These are phyloP conservation scores for Verruconis gallopava DNA, from an alignment of 2,329 filamentous ascomycete species.

Conservation along the genomic window DNA sequence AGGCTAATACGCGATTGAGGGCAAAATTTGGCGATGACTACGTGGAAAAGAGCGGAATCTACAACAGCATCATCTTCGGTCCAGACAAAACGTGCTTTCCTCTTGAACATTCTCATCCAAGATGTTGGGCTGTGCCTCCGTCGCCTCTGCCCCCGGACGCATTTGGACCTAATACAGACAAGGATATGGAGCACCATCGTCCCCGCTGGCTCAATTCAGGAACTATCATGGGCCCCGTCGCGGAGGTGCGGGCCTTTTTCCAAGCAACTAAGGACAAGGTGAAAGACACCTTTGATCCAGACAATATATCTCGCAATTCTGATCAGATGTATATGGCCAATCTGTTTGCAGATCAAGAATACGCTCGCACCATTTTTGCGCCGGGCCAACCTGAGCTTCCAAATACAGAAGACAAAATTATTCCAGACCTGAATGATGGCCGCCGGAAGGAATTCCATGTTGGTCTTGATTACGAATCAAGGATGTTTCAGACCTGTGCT, in stretches of 20 bases:
- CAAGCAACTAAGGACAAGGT: conserved; percentile 21
- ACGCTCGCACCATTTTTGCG: conserved; percentile 20
- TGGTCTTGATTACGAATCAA: conserved; percentile 29
- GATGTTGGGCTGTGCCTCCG: conserved; percentile 29
- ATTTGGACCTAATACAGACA: conserved; percentile 27
- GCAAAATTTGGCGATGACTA: conserved; percentile 15
- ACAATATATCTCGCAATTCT: conserved; percentile 23
- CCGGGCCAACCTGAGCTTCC: no score
- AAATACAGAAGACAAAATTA: no score
- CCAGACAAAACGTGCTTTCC: conserved; percentile 36
- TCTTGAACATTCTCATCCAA: conserved; percentile 22
- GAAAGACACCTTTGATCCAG: conserved; percentile 21
- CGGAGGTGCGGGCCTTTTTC: conserved; percentile 21
- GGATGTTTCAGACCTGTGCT: conserved; percentile 29
- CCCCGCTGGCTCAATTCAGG: conserved; percentile 35
- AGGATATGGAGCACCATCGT: conserved; percentile 15
- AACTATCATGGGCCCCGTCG: conserved; percentile 31
- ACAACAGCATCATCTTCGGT: conserved; percentile 30
- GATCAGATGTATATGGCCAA: conserved; percentile 34
- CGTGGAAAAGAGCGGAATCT: conserved; percentile 15
- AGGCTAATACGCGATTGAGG: conserved; percentile 36
- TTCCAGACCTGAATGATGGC: conserved; percentile 4
- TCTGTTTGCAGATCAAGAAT: conserved; percentile 32
- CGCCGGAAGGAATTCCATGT: conserved; percentile 21
- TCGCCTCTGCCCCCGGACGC: conserved; percentile 19